Evolutionary conservation across 176 grass and related monocot species (phyloP).

Genomic region (Eleusine indica): DNA sequence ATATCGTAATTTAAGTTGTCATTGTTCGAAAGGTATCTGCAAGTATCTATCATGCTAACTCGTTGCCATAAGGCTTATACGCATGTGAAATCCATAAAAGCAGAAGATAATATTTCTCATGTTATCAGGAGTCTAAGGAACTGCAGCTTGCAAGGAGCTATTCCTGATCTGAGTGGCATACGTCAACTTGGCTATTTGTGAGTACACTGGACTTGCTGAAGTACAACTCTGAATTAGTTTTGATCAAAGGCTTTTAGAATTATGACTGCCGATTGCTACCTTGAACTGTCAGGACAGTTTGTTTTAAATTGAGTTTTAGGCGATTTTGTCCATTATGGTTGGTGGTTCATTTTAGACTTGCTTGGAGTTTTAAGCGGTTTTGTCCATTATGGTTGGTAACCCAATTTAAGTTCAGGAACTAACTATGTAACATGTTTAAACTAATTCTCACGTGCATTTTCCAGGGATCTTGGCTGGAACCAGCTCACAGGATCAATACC

Average conservation of each 20-base stretch:
- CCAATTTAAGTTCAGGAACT: conserved; percentile 21
- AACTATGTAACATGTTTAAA: conserved; percentile 20
- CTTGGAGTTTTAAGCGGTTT: not conserved
- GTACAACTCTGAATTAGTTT: not conserved
- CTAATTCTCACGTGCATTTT: conserved; percentile 39
- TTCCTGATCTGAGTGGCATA: conserved; percentile 83
- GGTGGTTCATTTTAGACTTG: not conserved
- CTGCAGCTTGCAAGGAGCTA: conserved; percentile 81
- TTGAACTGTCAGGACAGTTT: not conserved
- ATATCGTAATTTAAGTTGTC: conserved; percentile 17
- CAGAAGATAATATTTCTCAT: conserved; percentile 46
- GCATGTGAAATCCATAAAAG: not conserved
- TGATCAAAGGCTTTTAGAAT: conserved; percentile 13
- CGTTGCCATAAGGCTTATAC: not conserved
- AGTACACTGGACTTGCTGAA: conserved; percentile 41
- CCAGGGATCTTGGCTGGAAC: conserved; percentile 97
- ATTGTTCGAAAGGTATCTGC: not conserved
- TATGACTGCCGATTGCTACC: conserved; percentile 6
- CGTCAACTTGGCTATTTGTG: conserved; percentile 82
- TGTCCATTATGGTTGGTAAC: not conserved
- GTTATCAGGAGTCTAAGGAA: conserved; percentile 90
- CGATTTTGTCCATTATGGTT: conserved; percentile 11
- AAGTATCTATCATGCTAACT: not conserved
- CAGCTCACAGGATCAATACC: conserved; percentile 79
- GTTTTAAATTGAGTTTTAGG: not conserved